A percentile compares a stretch with the other conserved stretches of the same genome.
Evolutionary conservation across 176 grass and related monocot genomes (phyloP).

Genomic region (Secale cereale): DNA sequence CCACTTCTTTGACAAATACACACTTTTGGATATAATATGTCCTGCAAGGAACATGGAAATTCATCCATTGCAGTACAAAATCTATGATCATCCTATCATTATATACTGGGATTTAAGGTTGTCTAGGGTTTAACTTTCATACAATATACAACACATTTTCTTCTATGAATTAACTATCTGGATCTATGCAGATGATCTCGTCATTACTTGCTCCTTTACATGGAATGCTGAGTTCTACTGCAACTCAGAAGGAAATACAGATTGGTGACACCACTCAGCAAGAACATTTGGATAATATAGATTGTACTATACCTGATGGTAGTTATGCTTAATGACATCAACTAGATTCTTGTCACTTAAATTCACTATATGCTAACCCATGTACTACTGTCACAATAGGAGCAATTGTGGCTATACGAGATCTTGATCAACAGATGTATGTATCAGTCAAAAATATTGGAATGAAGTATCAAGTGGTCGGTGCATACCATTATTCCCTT

Average conservation of each 20-base stretch:
- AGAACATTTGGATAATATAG: constrained; percentile 31
- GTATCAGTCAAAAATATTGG: constrained; percentile 58
- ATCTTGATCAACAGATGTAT: constrained; percentile 82
- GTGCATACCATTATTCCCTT: constrained; percentile 70
- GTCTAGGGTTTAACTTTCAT: constrained; percentile 2
- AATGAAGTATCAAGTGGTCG: constrained; percentile 54
- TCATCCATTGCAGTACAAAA: neutral
- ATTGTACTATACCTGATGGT: constrained; percentile 73
- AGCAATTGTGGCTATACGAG: constrained; percentile 74
- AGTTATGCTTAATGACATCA: constrained; percentile 31
- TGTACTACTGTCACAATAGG: constrained; percentile 43
- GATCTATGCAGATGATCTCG: constrained; percentile 54
- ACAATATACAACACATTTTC: neutral
- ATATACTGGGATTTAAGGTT: constrained; percentile 3
- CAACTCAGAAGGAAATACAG: constrained; percentile 34
- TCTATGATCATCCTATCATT: constrained; percentile 3
- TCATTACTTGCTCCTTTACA: constrained; percentile 55
- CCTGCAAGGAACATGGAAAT: neutral
- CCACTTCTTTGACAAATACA: constrained; percentile 17
- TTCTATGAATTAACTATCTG: constrained; percentile 8
- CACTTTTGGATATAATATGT: constrained; percentile 19
- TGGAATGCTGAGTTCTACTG: constrained; percentile 42
- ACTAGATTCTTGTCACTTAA: constrained; percentile 16
- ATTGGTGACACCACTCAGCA: constrained; percentile 32
- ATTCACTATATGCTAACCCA: constrained; percentile 16